Base-by-base conservation (phyloP, 1,139 yeast species). In the Blastobotrys aristatus region DNA sequence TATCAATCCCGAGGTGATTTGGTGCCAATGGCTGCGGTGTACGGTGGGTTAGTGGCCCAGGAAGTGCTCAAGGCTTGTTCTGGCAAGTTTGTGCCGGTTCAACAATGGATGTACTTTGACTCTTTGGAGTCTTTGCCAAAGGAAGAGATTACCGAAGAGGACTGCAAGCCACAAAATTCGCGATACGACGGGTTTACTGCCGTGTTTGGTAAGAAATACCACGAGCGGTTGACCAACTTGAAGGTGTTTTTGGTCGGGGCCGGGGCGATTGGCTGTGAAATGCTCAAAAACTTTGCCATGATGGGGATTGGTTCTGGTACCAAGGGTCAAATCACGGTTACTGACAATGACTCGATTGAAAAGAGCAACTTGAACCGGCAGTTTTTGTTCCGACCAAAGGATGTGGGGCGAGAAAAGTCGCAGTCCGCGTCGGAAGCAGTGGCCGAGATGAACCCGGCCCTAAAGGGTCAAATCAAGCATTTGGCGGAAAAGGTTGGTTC, bases 241-340 rank as follows among this genome's bases (percentile, higher is more conserved):
- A 84, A 79, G 62, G 88, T 90, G 4, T 92, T 92, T 67, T 73
- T 92, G 56, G 98, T 92, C 37, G 99, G 99, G 44, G 80, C 97
- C 2, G 99, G 99, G 64, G 99, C 99, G 34, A 92, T 92, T 73
- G 99, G 99, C 42, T 92, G 99, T 71, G 99, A 92, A 71, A 92
- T 94, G 94, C 75, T 92, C 62, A 92, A 92, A 70, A 90, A 89
- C 64, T 92, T 97, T 97, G 97, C 98, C 7, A 77, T 92, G 79
- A 77, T 90, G 81, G 98, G 99, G 43, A 73, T 92, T 49, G 97
- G 96, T 30, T 75, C 95, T 22, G 97, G 98, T 30, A 87, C 92
- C 33, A 67, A 84, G 2, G 99, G 99, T 61, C 76, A 79, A 57
- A 86, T 92, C 53, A 69, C 71, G 45, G 83, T 94, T 40, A 92